Percentiles rank a stretch among this genome's conserved stretches.
phyloP scores from a whole-genome alignment of 2,329 filamentous ascomycete genomes.

The Alternaria hordeiaustralica region DNA sequence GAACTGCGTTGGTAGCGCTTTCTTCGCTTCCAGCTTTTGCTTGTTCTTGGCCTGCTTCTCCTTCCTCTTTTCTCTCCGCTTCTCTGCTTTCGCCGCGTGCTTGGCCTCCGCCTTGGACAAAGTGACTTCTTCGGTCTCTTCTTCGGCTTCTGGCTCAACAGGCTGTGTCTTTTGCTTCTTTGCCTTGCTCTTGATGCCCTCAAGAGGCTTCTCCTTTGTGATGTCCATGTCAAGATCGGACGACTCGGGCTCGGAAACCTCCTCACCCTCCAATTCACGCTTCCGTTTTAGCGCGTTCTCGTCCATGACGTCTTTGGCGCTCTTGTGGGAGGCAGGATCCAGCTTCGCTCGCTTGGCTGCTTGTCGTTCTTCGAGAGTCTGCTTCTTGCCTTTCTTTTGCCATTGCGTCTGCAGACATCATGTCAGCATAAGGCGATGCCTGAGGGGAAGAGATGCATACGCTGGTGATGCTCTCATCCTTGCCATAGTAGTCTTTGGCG shows the following conservation, averaged over 20 bases:
- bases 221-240: conserved; percentile 46
- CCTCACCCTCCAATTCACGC: conserved; percentile 66
- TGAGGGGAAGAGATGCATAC: conserved; percentile 61
- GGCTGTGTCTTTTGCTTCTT: conserved; percentile 54
- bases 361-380: conserved; percentile 79
- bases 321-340: conserved; percentile 88
- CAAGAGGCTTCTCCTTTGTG: conserved; percentile 47
- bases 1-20: conserved; percentile 39
- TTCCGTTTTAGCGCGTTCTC: conserved; percentile 81
- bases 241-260: conserved; percentile 45
- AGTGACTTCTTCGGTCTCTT: conserved; percentile 47
- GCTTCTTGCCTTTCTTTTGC: conserved; percentile 88
- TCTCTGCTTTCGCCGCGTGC: conserved; percentile 53
- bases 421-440: conserved; percentile 17
- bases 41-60: conserved; percentile 52
- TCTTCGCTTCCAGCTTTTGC: conserved; percentile 43
- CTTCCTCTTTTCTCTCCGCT: conserved; percentile 55
- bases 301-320: conserved; percentile 90
- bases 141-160: conserved; percentile 23
- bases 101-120: conserved; percentile 48
- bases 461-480: conserved; percentile 69
- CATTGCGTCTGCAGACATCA: conserved; percentile 75
- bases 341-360: conserved; percentile 80
- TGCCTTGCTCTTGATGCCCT: conserved; percentile 46
- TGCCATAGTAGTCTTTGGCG: conserved; percentile 87